Base-by-base conservation (phyloP, 441 rosid species). In the Mallotus japonicus region DNA sequence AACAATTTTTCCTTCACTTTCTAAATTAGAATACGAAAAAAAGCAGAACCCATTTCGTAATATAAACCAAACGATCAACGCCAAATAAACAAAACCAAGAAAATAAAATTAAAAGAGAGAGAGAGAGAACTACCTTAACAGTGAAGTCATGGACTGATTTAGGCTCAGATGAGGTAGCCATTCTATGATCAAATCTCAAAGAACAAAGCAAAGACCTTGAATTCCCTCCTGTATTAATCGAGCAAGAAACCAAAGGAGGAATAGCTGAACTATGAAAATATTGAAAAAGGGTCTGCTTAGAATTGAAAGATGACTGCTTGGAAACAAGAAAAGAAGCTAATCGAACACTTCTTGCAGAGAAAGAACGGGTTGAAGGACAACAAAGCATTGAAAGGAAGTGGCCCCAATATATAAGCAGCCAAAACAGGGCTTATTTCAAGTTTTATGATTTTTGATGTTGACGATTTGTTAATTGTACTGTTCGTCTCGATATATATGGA, bases 71-170 rank as follows among this genome's bases (percentile, higher is more conserved):
- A n/a, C n/a, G 34, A 62, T 10, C 58, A 56, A 8, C 5, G 32
- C 7, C 3, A 6, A 15, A 34, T 13, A 16, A 49, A 63, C 6
- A 53, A 17, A 14, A 70, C 0, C 50, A 17, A 32, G 22, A 44
- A 54, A 8, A 66, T 1, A 17, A 54, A 54, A 14, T 3, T 15
- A 16, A 17, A 53, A 54, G 1, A 3, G 0, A 46, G 10, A 46
- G 74, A 51, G n/a, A 56, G 16, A 15, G 13, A 57, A 57, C 73
- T 19, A 92, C 96, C 93, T 92, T 92, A 65, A 92, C 95, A 70
- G 91, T 89, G 89, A 92, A 91, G 71, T 92, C 95, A 65, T 92
- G 80, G 49, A 91, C 62, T 37, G 97, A 88, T 75, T 80, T 74
- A 28, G 84, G 58, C 53, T 77, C 68, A 61, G 97, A 88, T 65